Percentiles rank a stretch among this genome's conserved stretches.
Evolutionary conservation across 2,329 filamentous ascomycete species (phyloP).

Genomic region (Diaporthe ampelina): DNA sequence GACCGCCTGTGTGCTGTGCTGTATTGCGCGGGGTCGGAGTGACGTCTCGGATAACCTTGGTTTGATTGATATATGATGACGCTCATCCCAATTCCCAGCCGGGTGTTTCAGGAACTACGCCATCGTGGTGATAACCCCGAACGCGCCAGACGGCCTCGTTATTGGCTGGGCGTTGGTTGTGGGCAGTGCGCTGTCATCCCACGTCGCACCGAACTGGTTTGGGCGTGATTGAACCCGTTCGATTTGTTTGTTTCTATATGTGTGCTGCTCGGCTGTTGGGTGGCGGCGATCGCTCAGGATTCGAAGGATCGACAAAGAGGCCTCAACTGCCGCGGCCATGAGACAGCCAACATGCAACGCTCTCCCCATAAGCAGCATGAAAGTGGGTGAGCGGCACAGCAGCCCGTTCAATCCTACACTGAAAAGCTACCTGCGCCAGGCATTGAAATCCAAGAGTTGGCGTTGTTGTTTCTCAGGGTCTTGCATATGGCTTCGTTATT

Average conservation of each 20-base stretch:
- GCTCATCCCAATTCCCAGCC: background rate
- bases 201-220: background rate
- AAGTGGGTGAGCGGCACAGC: background rate
- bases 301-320: constrained; percentile 2
- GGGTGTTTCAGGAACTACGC: constrained; percentile 15
- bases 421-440: background rate
- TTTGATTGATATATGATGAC: background rate
- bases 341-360: background rate
- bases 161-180: background rate
- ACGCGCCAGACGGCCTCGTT: background rate
- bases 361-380: background rate
- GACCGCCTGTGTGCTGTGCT: background rate
- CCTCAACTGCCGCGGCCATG: constrained; percentile 22
- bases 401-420: background rate
- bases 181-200: background rate
- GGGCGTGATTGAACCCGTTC: background rate
- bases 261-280: background rate
- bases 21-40: background rate
- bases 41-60: background rate
- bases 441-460: background rate
- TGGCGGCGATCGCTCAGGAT: background rate
- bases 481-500: background rate
- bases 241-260: background rate
- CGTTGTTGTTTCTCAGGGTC: background rate
- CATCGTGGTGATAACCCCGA: constrained; percentile 3